These are phyloP conservation scores for Maudiozyma humilis DNA, from an alignment of 1,139 yeast species.

Conservation along the genomic window DNA sequence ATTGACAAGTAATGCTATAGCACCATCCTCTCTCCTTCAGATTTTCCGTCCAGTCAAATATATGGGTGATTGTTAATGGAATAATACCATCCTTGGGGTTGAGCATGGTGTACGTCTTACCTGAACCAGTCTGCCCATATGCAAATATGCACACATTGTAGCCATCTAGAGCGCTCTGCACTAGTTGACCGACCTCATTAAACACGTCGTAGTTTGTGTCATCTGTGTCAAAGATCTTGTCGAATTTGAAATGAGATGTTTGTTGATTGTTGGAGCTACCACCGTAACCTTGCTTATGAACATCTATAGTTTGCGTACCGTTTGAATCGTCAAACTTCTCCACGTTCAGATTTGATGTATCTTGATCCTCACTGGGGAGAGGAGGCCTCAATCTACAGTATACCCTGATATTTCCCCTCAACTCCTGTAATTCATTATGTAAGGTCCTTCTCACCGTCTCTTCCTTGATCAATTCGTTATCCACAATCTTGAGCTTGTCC, in stretches of 20 bases:
- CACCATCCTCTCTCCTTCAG: slow-evolving; percentile 56
- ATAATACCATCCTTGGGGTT: slow-evolving; percentile 67
- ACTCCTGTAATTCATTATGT: slow-evolving; percentile 72
- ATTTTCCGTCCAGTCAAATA: slow-evolving; percentile 51
- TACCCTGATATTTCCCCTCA: slow-evolving; percentile 88
- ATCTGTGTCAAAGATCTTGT: slow-evolving; percentile 58
- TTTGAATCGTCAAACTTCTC: slow-evolving; percentile 47
- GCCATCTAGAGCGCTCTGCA: slow-evolving; percentile 88
- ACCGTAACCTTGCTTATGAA: slow-evolving; percentile 16
- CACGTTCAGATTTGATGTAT: slow-evolving; percentile 36
- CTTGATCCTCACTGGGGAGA: slow-evolving; percentile 23
- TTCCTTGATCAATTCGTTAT: slow-evolving; percentile 36
- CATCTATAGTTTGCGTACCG: slow-evolving; percentile 29
- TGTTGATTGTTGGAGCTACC: slow-evolving; percentile 21
- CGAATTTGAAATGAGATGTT: slow-evolving; percentile 52
- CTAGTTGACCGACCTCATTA: slow-evolving; percentile 76
- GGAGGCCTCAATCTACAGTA: slow-evolving; percentile 79
- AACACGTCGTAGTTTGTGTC: slow-evolving; percentile 58
- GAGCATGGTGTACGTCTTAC: slow-evolving; percentile 90
- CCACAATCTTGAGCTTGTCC: slow-evolving; percentile 26
- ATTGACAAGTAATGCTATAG: slow-evolving; percentile 62
- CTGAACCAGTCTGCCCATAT: slow-evolving; percentile 97
- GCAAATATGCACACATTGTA: slow-evolving; percentile 90
- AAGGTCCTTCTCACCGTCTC: slow-evolving; percentile 53
- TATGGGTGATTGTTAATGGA: slow-evolving; percentile 65